Conservation (phyloP, 352 stramenopile species). For the Phytophthora melonis region DNA sequence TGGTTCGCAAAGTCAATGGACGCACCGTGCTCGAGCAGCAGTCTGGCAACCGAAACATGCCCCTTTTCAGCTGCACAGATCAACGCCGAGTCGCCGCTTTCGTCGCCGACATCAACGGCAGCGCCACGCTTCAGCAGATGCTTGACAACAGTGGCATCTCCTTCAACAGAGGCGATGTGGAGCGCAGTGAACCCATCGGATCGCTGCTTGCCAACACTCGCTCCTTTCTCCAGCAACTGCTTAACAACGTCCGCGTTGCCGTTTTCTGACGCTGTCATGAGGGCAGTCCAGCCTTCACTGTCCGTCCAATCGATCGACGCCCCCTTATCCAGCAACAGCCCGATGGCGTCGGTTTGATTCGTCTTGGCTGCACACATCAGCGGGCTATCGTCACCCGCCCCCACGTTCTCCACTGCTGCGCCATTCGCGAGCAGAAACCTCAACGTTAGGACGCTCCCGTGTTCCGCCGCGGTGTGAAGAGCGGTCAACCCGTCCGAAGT, state of each 20-base stretch:
- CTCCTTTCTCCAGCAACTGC: constrained; percentile 2
- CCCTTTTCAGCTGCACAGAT: neutral
- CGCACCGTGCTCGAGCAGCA: neutral
- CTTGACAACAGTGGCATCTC: neutral
- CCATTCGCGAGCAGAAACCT: neutral
- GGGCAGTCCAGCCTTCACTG: neutral
- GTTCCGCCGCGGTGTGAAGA: neutral
- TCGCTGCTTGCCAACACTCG: neutral
- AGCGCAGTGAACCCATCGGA: neutral
- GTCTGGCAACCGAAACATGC: neutral
- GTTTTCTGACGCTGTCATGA: neutral
- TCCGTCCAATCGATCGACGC: neutral
- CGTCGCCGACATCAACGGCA: neutral
- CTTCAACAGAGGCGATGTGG: neutral
- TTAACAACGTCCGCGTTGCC: neutral
- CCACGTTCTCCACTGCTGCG: neutral
- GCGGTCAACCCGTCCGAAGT: neutral
- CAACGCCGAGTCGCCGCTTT: neutral
- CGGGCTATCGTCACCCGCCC: neutral
- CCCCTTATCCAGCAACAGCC: neutral
- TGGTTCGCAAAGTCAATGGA: neutral
- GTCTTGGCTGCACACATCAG: neutral
- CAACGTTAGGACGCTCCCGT: neutral
- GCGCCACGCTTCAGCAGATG: neutral
- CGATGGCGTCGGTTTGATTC: neutral